Evolutionary conservation across 2,329 filamentous ascomycete species (phyloP).

Genomic region (Basipetospora chlamydospora): DNA sequence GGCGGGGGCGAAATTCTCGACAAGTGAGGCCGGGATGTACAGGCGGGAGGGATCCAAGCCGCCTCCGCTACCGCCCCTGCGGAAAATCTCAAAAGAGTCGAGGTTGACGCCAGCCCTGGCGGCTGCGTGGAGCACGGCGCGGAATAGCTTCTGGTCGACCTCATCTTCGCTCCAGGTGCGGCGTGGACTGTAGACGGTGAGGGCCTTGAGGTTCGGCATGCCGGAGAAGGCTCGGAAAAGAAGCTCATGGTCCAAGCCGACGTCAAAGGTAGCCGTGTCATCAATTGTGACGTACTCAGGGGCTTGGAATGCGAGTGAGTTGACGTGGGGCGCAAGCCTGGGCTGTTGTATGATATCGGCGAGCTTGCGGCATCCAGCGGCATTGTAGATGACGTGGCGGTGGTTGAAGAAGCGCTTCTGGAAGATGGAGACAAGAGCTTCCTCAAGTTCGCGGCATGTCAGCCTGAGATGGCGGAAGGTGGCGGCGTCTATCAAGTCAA

Average conservation of each 20-base stretch:
- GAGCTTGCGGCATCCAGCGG: background rate
- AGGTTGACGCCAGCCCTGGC: background rate
- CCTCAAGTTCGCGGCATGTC: slow-evolving; percentile 2
- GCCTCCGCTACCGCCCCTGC: background rate
- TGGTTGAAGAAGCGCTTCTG: slow-evolving; percentile 1
- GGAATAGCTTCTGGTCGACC: background rate
- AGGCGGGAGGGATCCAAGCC: background rate
- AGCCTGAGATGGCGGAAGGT: background rate
- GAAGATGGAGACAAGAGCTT: background rate
- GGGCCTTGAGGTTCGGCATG: background rate
- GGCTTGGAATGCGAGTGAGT: too few relatives aligned
- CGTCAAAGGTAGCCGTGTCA: background rate
- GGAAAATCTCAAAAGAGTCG: background rate
- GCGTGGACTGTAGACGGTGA: too few relatives aligned
- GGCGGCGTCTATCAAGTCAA: background rate
- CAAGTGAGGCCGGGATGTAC: background rate
- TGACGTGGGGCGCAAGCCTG: background rate
- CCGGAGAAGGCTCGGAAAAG: slow-evolving; percentile 1
- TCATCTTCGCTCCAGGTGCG: too few relatives aligned
- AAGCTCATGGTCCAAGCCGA: background rate
- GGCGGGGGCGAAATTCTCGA: background rate
- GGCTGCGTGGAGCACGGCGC: background rate
- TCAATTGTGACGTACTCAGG: slow-evolving; percentile 2
- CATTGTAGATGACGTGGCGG: slow-evolving; percentile 1
- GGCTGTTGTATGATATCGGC: background rate